Percentiles rank a stretch among this genome's conserved stretches.
phyloP scores from a whole-genome alignment of 768 basidiomycete species.

The Lactarius vividus region DNA sequence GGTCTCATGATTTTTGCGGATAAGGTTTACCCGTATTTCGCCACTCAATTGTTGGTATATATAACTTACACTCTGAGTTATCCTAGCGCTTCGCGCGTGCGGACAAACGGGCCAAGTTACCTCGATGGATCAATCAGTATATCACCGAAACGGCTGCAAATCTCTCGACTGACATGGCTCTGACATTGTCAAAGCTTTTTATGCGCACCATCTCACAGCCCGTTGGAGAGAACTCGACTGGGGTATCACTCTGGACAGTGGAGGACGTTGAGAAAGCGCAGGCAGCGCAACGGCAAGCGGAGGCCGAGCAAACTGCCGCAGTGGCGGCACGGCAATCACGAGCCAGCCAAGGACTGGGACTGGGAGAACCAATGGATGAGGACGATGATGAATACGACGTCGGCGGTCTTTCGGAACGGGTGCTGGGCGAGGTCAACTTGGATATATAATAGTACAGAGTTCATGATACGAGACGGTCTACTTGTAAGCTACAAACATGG shows the following conservation, averaged over 20 bases:
- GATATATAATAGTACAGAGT: constrained; percentile 26
- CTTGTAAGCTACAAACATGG: constrained; percentile 9
- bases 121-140: constrained; percentile 98
- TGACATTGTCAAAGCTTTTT: constrained; percentile 92
- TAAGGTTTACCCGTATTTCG: constrained; percentile 56
- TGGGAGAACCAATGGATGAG: constrained; percentile 36
- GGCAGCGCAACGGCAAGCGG: constrained; percentile 70
- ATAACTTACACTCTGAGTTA: constrained; percentile 9
- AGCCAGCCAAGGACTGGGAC: constrained; percentile 31
- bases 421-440: constrained; percentile 57
- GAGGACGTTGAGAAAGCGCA: constrained; percentile 89
- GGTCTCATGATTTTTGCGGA: constrained; percentile 99
- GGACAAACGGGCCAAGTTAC: constrained; percentile 93
- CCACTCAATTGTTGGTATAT: constrained; percentile 6
- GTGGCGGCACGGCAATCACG: constrained; percentile 27
- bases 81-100: constrained; percentile 83
- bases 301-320: constrained; percentile 47
- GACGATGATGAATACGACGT: constrained; percentile 39
- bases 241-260: constrained; percentile 91
- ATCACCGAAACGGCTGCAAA: constrained; percentile 99
- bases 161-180: constrained; percentile 96
- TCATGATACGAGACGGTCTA: constrained; percentile 12
- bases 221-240: constrained; percentile 93
- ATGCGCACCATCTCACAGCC: constrained; percentile 99
- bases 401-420: constrained; percentile 56